These are phyloP conservation scores for Podospora didyma DNA, from an alignment of 495 filamentous ascomycete genomes.

Conservation along the genomic window DNA sequence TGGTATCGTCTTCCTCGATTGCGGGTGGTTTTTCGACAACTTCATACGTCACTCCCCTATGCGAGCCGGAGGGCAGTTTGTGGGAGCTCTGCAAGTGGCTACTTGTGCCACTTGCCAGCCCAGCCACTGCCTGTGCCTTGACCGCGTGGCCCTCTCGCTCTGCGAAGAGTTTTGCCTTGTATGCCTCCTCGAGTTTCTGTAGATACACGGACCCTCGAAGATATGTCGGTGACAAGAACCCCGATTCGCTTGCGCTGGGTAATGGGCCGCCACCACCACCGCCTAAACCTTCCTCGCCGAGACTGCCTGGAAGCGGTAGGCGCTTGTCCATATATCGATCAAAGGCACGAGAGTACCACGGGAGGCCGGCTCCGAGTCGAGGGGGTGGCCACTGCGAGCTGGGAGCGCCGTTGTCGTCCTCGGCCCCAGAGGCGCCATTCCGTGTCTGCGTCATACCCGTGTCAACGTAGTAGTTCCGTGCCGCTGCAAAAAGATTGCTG, in stretches of 20 bases:
- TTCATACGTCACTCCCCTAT: conserved; percentile 81
- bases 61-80: conserved; percentile 57
- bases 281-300: conserved; percentile 20
- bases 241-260: conserved; percentile 20
- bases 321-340: conserved; percentile 39
- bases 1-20: conserved; percentile 44
- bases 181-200: conserved; percentile 63
- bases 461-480: conserved; percentile 9
- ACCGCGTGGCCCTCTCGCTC: conserved; percentile 27
- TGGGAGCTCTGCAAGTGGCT: conserved; percentile 54
- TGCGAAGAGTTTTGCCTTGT: conserved; percentile 53
- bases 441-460: conserved; percentile 30
- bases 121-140: conserved; percentile 35
- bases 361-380: conserved; percentile 38
- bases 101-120: conserved; percentile 61
- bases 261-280: conserved; percentile 3
- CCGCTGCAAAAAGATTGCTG: conserved; percentile 33
- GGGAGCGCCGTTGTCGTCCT: not conserved
- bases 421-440: conserved; percentile 7
- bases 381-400: conserved; percentile 36
- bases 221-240: conserved; percentile 79
- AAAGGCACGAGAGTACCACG: conserved; percentile 60
- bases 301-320: conserved; percentile 18
- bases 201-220: conserved; percentile 73
- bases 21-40: conserved; percentile 76